A percentile compares a stretch with the other conserved stretches of the same genome.
phyloP scores from a whole-genome alignment of 208 protist genomes.

The Acanthamoeba sp. region DNA sequence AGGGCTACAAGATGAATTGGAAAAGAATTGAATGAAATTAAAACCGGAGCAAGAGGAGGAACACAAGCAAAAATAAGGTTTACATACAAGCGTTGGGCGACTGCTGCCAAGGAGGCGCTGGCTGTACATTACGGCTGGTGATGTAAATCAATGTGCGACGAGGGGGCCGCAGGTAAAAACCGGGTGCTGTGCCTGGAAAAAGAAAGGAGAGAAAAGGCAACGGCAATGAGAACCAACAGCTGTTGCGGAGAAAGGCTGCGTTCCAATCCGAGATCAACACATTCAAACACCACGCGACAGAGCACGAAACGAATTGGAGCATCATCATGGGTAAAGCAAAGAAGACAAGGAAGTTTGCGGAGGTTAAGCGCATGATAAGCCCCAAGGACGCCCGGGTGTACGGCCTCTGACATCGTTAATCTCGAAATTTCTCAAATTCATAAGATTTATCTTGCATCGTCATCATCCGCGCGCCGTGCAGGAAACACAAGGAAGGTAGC shows the following conservation, averaged over 20 bases:
- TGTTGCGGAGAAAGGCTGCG: not conserved
- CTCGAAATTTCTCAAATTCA: not conserved
- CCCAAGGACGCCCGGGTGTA: constrained; percentile 86
- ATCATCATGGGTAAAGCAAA: constrained; percentile 83
- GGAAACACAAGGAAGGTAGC: constrained; percentile 32
- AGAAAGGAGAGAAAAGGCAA: constrained; percentile 42
- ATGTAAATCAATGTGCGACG: not conserved
- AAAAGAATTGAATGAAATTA: not conserved
- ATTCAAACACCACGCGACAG: not conserved
- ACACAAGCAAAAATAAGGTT: not conserved
- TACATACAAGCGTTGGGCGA: not conserved
- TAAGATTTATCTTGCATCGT: constrained; percentile 11
- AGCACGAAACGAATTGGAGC: not conserved
- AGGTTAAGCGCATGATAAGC: constrained; percentile 88
- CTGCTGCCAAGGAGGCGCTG: not conserved
- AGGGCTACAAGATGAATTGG: not conserved
- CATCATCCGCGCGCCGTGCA: not conserved
- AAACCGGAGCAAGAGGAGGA: not conserved
- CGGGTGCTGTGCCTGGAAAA: not conserved
- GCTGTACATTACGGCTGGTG: not conserved
- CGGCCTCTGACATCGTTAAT: not conserved
- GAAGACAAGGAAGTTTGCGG: constrained; percentile 87
- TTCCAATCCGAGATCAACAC: not conserved
- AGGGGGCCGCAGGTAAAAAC: not conserved
- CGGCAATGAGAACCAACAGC: too few relatives aligned